Evolutionary conservation across 768 basidiomycete genomes (phyloP), one percentile per base, ranked within the genome.

Genomic region (Suillus variegatus): DNA sequence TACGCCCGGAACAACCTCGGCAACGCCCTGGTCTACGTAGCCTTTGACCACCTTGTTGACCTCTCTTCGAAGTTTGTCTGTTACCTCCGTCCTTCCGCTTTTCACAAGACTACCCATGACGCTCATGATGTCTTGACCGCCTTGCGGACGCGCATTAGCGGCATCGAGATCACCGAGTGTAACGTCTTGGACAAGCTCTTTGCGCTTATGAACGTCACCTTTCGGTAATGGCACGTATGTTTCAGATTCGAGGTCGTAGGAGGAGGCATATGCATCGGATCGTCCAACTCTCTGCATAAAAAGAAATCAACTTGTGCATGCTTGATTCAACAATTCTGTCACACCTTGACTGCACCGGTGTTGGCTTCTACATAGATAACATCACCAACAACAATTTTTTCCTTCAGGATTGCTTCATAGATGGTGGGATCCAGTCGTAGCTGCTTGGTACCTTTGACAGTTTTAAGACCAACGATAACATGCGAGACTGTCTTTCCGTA

Each of bases 401-500:
- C 97, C 80, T 98, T 98, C 67, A 97, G 85, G 61, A 99, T 97
- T 9, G 94, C 91, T 76, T 99, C 96, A 76, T 99, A 99, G 70
- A 99, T 96, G 47, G 86, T 91, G 12, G 97, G 97, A 75, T 99
- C 97, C 25, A 99, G 79, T 40, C 96, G 86, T 12, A 99, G 85
- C 72, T 97, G 95, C 76, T 99, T 99, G 16, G 95, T 97, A 12
- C 94, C 94, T 64, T 84, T 93, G 67, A 88, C 92, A 0, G 97
- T 97, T 79, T 99, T 99, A 67, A 99, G 87, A 14, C 95, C 95
- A 56, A 99, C 91, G 64, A 99, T 83, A 73, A 99, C 97, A 77
- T 98, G 96, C n/a, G 95, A 95, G 61, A 99, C 93, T 2, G 97
- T 98, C 81, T 99, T 99, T 67, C 97, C 97, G 76, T 98, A 99